These are phyloP conservation scores for Rhodotorula sp. DNA, from an alignment of 1,284 basidiomycete genomes.

Conservation along the genomic window DNA sequence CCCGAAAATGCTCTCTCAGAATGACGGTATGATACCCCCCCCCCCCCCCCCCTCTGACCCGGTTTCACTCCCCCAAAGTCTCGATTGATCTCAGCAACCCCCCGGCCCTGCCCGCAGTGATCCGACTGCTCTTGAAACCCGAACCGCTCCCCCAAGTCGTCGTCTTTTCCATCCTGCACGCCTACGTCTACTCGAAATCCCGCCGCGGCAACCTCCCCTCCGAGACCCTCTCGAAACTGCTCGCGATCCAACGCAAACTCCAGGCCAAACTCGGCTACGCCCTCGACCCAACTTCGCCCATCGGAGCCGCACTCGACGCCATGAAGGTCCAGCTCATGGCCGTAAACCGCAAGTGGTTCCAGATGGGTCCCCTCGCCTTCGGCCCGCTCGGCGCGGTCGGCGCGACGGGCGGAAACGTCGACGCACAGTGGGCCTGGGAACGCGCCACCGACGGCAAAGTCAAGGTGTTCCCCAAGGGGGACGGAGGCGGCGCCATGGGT, in stretches of 20 bases:
- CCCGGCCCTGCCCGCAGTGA: slow-evolving; percentile 16
- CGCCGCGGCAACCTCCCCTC: slow-evolving; percentile 37
- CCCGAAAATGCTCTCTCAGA: slow-evolving; percentile 29
- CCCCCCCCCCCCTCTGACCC: no score
- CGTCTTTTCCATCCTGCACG: slow-evolving; percentile 33
- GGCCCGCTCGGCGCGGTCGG: slow-evolving; percentile 37
- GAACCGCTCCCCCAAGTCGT: slow-evolving; percentile 23
- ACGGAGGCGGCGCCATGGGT: background rate
- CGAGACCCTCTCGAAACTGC: slow-evolving; percentile 37
- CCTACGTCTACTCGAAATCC: slow-evolving; percentile 38
- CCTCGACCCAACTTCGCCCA: slow-evolving; percentile 4
- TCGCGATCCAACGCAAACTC: slow-evolving; percentile 35
- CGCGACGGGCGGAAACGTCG: slow-evolving; percentile 14
- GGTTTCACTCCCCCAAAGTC: no score
- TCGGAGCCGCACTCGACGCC: slow-evolving; percentile 35
- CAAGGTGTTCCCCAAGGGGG: slow-evolving; percentile 22
- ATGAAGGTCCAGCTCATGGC: slow-evolving; percentile 27
- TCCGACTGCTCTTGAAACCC: slow-evolving; percentile 19
- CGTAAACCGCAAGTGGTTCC: slow-evolving; percentile 30
- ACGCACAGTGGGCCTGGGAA: slow-evolving; percentile 31
- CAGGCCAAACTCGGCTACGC: background rate
- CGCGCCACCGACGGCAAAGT: slow-evolving; percentile 39
- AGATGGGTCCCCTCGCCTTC: slow-evolving; percentile 27
- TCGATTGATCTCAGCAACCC: background rate
- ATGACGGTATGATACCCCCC: slow-evolving; percentile 31